phyloP scores from a whole-genome alignment of 148 eudicot species.

The Fagopyrum tataricum region DNA sequence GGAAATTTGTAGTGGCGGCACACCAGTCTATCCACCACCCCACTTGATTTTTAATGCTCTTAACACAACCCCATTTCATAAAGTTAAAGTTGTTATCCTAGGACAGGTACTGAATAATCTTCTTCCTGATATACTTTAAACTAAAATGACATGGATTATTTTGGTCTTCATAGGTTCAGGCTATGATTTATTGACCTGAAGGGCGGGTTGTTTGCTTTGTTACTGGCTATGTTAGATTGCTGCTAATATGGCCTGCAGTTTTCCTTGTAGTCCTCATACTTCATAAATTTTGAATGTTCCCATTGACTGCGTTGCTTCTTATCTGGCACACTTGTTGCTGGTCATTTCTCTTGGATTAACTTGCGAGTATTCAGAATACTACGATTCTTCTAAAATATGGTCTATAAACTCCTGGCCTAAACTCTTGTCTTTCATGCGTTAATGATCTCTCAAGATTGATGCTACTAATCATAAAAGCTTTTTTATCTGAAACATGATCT shows the following conservation, averaged over 20 bases:
- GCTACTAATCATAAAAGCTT: neutral
- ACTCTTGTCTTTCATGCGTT: neutral
- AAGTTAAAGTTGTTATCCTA: conserved; percentile 81
- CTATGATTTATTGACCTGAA: neutral
- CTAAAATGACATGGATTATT: neutral
- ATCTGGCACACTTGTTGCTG: neutral
- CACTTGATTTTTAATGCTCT: conserved; percentile 89
- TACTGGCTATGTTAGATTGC: neutral
- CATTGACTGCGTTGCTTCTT: neutral
- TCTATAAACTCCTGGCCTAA: neutral
- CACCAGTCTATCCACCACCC: conserved; percentile 77
- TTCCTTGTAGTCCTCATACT: neutral
- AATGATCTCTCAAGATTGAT: neutral
- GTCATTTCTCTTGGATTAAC: neutral
- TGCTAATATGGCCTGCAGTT: neutral
- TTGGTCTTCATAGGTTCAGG: neutral
- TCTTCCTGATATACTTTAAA: neutral
- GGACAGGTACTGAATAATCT: conserved; percentile 58
- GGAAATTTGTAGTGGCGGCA: conserved; percentile 44
- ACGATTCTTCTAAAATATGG: neutral
- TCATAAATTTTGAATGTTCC: neutral
- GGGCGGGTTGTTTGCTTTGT: neutral
- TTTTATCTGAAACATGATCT: neutral
- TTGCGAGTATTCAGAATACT: neutral
- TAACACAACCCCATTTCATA: conserved; percentile 75